Conservation (phyloP, 2,329 filamentous ascomycete genomes). For the Pochonia chlamydosporia region DNA sequence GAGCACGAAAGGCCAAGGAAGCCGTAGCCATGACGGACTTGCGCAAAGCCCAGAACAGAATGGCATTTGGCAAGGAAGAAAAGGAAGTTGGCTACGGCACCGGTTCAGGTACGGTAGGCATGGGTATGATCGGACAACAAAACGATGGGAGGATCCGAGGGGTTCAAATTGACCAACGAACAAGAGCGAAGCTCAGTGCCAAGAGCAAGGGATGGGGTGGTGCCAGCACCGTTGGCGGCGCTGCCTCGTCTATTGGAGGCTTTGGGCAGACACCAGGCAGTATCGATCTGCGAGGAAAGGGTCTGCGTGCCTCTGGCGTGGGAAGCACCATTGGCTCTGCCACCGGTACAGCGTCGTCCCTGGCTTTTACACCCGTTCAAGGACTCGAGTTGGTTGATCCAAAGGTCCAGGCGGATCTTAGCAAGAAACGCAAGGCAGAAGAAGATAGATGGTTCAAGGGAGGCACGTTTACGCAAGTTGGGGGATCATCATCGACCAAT, state of each 20-base stretch:
- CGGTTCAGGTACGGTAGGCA: constrained; percentile 76
- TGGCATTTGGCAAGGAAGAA: constrained; percentile 95
- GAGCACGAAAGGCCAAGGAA: constrained; percentile 92
- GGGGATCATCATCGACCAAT: constrained; percentile 37
- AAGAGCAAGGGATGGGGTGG: constrained; percentile 95
- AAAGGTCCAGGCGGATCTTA: constrained; percentile 81
- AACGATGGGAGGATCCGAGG: constrained; percentile 86
- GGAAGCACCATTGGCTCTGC: constrained; percentile 57
- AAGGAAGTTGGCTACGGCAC: constrained; percentile 86
- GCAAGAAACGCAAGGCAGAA: constrained; percentile 85
- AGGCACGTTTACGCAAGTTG: constrained; percentile 91
- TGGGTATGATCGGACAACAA: constrained; percentile 91
- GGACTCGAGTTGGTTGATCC: constrained; percentile 93
- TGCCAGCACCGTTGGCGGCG: constrained; percentile 57
- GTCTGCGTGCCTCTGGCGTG: constrained; percentile 76
- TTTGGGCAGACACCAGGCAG: constrained; percentile 60
- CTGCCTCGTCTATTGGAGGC: constrained; percentile 75
- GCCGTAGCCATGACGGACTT: constrained; percentile 95
- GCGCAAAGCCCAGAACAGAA: constrained; percentile 90
- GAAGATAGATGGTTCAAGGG: constrained; percentile 96
- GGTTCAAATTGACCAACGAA: constrained; percentile 86
- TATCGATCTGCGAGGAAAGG: constrained; percentile 69
- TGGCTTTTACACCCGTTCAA: constrained; percentile 92
- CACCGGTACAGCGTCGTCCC: constrained; percentile 73
- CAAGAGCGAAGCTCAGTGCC: constrained; percentile 84